These are phyloP conservation scores for Fusarium floridanum DNA, from an alignment of 2,329 filamentous ascomycete species.

Conservation along the genomic window DNA sequence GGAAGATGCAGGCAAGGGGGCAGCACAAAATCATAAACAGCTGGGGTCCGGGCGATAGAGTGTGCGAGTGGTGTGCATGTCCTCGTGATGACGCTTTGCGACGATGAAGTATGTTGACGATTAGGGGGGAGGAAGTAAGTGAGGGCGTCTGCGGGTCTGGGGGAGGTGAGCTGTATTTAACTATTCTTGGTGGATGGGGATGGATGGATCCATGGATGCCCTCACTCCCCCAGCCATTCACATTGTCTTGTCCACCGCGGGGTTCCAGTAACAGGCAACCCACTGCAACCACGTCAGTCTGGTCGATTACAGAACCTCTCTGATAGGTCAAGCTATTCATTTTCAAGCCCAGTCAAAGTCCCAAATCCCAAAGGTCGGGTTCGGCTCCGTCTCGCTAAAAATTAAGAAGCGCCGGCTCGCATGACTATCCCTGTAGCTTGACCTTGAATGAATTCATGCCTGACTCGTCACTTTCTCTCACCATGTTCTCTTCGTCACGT, in stretches of 20 bases:
- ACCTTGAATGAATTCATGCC: slow-evolving; percentile 24
- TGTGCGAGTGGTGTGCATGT: too few species aligned
- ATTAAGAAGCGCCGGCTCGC: background rate
- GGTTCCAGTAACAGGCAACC: slow-evolving; percentile 23
- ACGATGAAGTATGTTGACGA: too few species aligned
- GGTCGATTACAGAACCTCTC: background rate
- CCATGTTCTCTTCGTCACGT: background rate
- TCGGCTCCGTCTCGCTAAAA: slow-evolving; percentile 8
- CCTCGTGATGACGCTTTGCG: too few species aligned
- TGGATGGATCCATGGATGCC: slow-evolving; percentile 7
- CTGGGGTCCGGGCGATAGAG: too few species aligned
- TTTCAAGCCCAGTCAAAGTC: slow-evolving; percentile 13
- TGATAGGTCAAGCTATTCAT: slow-evolving; percentile 16
- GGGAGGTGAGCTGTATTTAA: slow-evolving; percentile 44
- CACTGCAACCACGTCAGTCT: slow-evolving; percentile 23
- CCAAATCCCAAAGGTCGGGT: slow-evolving; percentile 8
- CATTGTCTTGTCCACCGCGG: slow-evolving; percentile 26
- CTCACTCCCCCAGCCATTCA: slow-evolving; percentile 29
- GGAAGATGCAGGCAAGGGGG: too few species aligned
- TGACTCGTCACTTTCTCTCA: slow-evolving; percentile 27
- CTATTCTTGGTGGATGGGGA: slow-evolving; percentile 2
- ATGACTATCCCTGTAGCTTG: background rate
- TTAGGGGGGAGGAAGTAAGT: slow-evolving; percentile 60
- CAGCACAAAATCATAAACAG: too few species aligned
- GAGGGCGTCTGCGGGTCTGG: slow-evolving; percentile 34